Evolutionary conservation across 2,329 filamentous ascomycete species (phyloP).

Genomic region (Dothistroma pini): DNA sequence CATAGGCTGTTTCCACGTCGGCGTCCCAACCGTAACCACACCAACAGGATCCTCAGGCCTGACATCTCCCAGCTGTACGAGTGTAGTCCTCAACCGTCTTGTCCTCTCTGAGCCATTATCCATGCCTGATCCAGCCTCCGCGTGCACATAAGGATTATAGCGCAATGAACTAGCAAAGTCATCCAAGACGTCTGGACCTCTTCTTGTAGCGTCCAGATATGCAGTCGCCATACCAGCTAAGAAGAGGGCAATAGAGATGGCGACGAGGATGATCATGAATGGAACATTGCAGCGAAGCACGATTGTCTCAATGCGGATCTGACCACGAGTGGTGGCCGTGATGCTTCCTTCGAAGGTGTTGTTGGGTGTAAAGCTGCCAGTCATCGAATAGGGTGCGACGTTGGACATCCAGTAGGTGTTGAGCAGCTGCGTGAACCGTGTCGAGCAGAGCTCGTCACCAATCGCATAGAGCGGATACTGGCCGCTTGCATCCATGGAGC

Average conservation of each 20-base stretch:
- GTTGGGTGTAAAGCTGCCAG: constrained; percentile 5
- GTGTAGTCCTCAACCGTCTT: constrained; percentile 8
- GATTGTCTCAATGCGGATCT: constrained; percentile 8
- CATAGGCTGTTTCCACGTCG: constrained; percentile 7
- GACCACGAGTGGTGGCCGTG: not conserved
- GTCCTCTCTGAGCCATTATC: constrained; percentile 14
- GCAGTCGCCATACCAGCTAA: constrained; percentile 13
- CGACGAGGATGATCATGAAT: constrained; percentile 11
- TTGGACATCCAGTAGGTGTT: constrained; percentile 23
- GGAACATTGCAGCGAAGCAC: constrained; percentile 13
- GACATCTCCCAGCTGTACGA: constrained; percentile 20
- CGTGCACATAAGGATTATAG: constrained; percentile 15
- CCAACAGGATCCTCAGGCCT: constrained; percentile 14
- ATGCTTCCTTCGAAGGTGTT: constrained; percentile 2
- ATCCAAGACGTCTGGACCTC: constrained; percentile 19
- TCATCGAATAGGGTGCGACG: constrained; percentile 12
- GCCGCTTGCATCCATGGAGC: not conserved
- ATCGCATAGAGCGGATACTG: constrained; percentile 7
- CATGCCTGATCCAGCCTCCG: constrained; percentile 8
- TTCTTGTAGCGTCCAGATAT: constrained; percentile 14
- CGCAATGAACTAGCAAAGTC: constrained; percentile 16
- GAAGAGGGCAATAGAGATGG: constrained; percentile 13
- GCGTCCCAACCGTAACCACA: constrained; percentile 16
- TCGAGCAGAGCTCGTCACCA: constrained; percentile 15
- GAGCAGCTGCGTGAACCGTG: constrained; percentile 18